Conservation (phyloP, 1,284 basidiomycete species). For the Coniferiporia weirii region DNA sequence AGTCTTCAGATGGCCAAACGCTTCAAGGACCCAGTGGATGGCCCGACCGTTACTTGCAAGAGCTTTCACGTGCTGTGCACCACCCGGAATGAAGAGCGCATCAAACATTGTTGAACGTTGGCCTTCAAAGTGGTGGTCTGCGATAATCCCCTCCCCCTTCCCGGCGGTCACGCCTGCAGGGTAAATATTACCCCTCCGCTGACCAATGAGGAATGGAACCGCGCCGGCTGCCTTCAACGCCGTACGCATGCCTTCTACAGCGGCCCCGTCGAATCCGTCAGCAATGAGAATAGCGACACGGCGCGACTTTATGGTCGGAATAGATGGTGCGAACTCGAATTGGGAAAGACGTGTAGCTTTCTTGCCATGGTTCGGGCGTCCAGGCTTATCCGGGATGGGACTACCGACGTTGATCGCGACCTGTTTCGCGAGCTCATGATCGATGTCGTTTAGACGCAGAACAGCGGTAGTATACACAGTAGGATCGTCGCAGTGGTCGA, state of each 20-base stretch:
- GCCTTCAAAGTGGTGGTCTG: conserved; percentile 71
- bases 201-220: conserved; percentile 63
- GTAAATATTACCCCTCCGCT: conserved; percentile 56
- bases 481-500: conserved; percentile 73
- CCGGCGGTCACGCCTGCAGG: conserved; percentile 34
- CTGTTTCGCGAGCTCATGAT: conserved; percentile 59
- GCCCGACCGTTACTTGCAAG: conserved; percentile 52
- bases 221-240: conserved; percentile 49
- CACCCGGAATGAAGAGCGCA: conserved; percentile 68
- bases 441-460: conserved; percentile 61
- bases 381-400: conserved; percentile 43
- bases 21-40: conserved; percentile 70
- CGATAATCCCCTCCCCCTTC: conserved; percentile 34
- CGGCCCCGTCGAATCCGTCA: conserved; percentile 64
- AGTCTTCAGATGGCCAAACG: conserved; percentile 74
- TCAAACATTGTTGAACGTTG: conserved; percentile 79
- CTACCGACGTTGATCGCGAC: conserved; percentile 65
- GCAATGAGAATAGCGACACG: conserved; percentile 70
- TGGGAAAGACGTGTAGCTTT: conserved; percentile 55
- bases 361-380: conserved; percentile 51
- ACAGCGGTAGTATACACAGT: conserved; percentile 65
- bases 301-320: conserved; percentile 60
- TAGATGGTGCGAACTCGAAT: conserved; percentile 48
- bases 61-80: conserved; percentile 46
- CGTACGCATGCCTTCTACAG: conserved; percentile 52